Evolutionary conservation across 352 stramenopile genomes (phyloP).

Genomic region (Globisporangium acanthophoron): DNA sequence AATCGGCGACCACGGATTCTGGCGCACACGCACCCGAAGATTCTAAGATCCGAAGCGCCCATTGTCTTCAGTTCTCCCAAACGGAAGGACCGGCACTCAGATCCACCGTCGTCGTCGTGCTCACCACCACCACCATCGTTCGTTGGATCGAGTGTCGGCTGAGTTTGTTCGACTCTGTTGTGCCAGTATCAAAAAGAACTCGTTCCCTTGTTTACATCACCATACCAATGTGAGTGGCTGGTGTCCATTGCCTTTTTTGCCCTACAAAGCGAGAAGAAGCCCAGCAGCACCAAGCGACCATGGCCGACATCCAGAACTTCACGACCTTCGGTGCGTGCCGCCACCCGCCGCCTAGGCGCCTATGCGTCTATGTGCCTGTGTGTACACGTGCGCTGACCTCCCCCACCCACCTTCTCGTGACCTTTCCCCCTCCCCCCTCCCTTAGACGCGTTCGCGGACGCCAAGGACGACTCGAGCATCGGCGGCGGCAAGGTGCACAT

Average conservation of each 20-base stretch:
- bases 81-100: no score
- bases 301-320: slow-evolving; percentile 89
- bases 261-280: background rate
- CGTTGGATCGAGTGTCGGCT: background rate
- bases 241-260: background rate
- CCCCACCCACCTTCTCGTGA: slow-evolving; percentile 2
- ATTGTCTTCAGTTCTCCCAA: no score
- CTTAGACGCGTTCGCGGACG: slow-evolving; percentile 82
- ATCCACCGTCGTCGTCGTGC: no score
- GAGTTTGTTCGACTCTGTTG: background rate
- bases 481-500: slow-evolving; percentile 94
- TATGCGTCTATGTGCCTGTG: background rate
- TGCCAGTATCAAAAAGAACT: background rate
- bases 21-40: no score
- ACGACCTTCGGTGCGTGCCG: slow-evolving; percentile 74
- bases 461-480: slow-evolving; percentile 84
- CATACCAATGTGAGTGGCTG: background rate
- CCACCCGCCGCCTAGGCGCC: background rate
- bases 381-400: slow-evolving; percentile 3
- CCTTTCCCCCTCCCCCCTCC: background rate
- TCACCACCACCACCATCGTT: background rate
- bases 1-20: background rate
- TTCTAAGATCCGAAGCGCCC: no score
- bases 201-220: background rate
- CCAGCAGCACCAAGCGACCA: slow-evolving; percentile 14